Evolutionary conservation across 768 basidiomycete genomes (phyloP), one percentile per base, ranked within the genome.

Genomic region (Erythrobasidium yunnanense): DNA sequence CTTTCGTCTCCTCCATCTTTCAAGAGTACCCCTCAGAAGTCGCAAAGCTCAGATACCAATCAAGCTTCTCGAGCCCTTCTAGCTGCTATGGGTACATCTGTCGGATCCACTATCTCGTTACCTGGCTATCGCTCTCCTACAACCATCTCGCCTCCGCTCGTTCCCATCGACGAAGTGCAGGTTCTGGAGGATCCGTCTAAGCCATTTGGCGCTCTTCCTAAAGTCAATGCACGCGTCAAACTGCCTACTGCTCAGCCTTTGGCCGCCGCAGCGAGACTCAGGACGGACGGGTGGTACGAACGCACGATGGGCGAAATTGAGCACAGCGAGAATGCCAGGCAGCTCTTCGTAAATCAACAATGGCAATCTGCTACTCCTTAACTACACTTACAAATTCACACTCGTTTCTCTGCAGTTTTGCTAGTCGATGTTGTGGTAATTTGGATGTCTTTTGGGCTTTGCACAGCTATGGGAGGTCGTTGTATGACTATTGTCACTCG

Each of bases 111-210:
- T 51, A 25, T 15, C 11, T 8, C 11, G 17, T 25, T 51, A 7
- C 49, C 49, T 25, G 23, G 49, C 49, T 51, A 51, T 51, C 49
- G n/a, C n/a, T n/a, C n/a, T n/a, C n/a, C n/a, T n/a, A n/a, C n/a
- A n/a, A n/a, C n/a, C n/a, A n/a, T n/a, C n/a, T n/a, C n/a, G n/a
- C n/a, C n/a, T n/a, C n/a, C n/a, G n/a, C n/a, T n/a, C n/a, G n/a
- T n/a, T n/a, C n/a, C n/a, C n/a, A n/a, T n/a, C n/a, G n/a, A n/a
- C n/a, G n/a, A n/a, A n/a, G n/a, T n/a, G n/a, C n/a, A n/a, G n/a
- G n/a, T n/a, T n/a, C n/a, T n/a, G n/a, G n/a, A n/a, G n/a, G n/a
- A n/a, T n/a, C n/a, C n/a, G n/a, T n/a, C n/a, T n/a, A n/a, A n/a
- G n/a, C n/a, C n/a, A n/a, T n/a, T n/a, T n/a, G n/a, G n/a, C n/a